Evolutionary conservation across 345 rosid genomes (phyloP), one percentile per base, ranked within the genome.

Genomic region (Cochlearia excelsa): DNA sequence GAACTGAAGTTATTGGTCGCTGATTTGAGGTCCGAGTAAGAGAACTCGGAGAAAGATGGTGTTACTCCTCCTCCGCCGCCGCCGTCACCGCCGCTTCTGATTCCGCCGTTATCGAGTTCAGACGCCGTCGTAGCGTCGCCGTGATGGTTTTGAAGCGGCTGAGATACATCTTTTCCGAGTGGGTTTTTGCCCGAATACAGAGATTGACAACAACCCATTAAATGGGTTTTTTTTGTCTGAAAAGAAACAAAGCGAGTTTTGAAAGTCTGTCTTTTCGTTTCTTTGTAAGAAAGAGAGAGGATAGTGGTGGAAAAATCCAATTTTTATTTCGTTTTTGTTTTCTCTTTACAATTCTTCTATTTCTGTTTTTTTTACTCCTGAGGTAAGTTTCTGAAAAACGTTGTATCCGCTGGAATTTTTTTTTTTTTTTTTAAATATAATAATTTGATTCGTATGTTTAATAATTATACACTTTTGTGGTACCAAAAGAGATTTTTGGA

Each of bases 191-290:
- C 57, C 10, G 69, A 31, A 57, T 77, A 75, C 26, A 83, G 75
- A 23, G 96, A 88, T 70, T 28, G 80, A 67, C 94, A 85, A 67
- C 96, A 88, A 67, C 96, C 96, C 96, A 88, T 85, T 35, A 31
- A n/a, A n/a, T 16, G 23, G 23, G 23, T 16, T 5, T 33, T 5
- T 33, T 33, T 33, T 41, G 45, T 72, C 45, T 16, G 42, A 30
- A 28, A 3, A 67, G 43, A 39, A 57, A 2, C 10, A 7, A 39
- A 39, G 10, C 8, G 57, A 41, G 65, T 61, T 16, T 51, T 54
- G 69, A 54, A 67, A 67, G 77, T 67, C 73, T 67, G 56, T 56
- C 65, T 67, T 65, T 67, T 67, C 61, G 26, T 59, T 46, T 72
- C 35, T 52, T 60, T 42, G 73, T 56, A 57, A 59, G 56, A 55